Evolutionary conservation across 345 rosid genomes (phyloP).

Genomic region (Arabidopsis arenosa): DNA sequence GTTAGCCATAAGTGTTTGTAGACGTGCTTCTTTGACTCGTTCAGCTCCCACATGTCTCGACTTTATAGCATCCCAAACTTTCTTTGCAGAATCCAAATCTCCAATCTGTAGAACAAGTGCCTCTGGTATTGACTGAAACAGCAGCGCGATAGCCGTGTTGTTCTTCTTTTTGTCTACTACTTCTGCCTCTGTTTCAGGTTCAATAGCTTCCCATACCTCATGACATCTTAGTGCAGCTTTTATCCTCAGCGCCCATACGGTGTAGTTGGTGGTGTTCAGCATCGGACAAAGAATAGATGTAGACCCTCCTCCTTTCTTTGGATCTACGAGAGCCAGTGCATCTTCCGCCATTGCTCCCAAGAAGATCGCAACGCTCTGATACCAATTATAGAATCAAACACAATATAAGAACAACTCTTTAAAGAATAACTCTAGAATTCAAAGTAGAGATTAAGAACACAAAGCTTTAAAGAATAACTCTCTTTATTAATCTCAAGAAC

Average conservation of each 20-base stretch:
- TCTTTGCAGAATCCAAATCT: not conserved
- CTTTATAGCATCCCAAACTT: not conserved
- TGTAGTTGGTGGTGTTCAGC: not conserved
- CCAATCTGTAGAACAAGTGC: not conserved
- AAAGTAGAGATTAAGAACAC: too few relatives aligned
- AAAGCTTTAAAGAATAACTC: too few relatives aligned
- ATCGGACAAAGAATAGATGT: not conserved
- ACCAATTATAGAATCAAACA: not conserved
- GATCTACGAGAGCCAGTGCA: not conserved
- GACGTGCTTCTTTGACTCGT: not conserved
- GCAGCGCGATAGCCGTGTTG: not conserved
- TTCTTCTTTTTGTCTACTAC: not conserved
- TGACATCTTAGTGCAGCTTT: not conserved
- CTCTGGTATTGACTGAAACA: too few relatives aligned
- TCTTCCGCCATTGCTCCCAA: not conserved
- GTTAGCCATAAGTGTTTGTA: not conserved
- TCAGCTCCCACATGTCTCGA: not conserved
- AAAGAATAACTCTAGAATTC: too few relatives aligned
- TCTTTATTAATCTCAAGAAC: too few relatives aligned
- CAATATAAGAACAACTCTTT: too few relatives aligned
- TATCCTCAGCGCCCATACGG: not conserved
- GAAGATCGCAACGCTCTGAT: slow-evolving; percentile 8
- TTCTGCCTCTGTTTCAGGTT: not conserved
- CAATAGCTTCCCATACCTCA: not conserved
- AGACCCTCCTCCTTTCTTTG: not conserved